Conservation (phyloP, 176 grass and related monocot genomes). For the Tillandsia fasciculata region DNA sequence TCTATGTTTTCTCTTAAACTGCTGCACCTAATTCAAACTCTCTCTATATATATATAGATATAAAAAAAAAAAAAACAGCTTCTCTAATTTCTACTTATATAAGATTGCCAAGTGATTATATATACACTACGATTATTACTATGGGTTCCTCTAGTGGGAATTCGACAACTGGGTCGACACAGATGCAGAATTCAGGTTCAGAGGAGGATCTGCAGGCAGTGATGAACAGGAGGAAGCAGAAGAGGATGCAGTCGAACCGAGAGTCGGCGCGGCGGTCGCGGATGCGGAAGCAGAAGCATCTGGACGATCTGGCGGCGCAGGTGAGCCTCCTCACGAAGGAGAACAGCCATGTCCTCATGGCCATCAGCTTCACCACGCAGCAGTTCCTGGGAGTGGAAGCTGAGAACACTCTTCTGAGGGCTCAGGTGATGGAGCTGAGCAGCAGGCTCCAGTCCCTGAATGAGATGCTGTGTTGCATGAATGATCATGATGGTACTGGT, state of each 20-base stretch:
- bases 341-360: constrained; percentile 51
- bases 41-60: too few species aligned
- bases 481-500: constrained; percentile 24
- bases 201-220: constrained; percentile 51
- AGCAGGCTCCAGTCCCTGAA: constrained; percentile 55
- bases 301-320: constrained; percentile 72
- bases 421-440: constrained; percentile 59
- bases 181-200: constrained; percentile 23
- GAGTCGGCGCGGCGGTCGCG: constrained; percentile 83
- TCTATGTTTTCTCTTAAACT: constrained; percentile 99
- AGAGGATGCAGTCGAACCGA: constrained; percentile 85
- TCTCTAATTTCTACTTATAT: neutral
- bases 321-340: constrained; percentile 50
- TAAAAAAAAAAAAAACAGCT: neutral
- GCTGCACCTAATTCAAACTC: constrained; percentile 2
- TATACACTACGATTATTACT: neutral
- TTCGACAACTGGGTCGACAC: constrained; percentile 22
- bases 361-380: constrained; percentile 51
- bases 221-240: constrained; percentile 59
- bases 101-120: too few species aligned
- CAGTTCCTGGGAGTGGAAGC: constrained; percentile 55
- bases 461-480: constrained; percentile 65
- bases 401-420: constrained; percentile 82
- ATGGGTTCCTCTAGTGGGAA: constrained; percentile 81
- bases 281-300: constrained; percentile 87